Evolutionary conservation across 352 stramenopile genomes (phyloP), one percentile per base, ranked within the genome.

Genomic region (Elongisporangium anandrum): DNA sequence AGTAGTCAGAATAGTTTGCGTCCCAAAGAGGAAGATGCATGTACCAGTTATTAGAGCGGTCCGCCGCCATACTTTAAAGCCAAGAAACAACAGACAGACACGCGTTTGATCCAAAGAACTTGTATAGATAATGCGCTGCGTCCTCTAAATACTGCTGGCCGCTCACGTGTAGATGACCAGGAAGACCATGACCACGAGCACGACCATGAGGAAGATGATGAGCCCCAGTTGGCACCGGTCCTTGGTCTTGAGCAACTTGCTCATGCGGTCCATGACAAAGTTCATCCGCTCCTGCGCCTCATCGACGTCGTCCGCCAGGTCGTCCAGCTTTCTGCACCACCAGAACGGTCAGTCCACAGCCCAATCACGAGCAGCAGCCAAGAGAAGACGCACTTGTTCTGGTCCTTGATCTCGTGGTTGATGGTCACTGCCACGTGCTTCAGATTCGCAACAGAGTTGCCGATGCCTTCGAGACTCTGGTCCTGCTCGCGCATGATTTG

Each of bases 81-180:
- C 9, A 41, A 41, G 4, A 8, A 41, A 41, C 29, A 41, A 9
- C 29, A 41, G 29, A 41, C 4, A 8, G 29, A 41, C 4, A 8
- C 29, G 29, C 29, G 29, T 41, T 41, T 41, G 29, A 8, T 41
- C 29, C 29, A 41, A 50, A 24, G 17, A 24, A 50, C 52, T 50
- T n/a, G 34, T 21, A 61, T 59, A 26, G 52, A 50, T 60, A 64
- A 61, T 58, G 63, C 26, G 19, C n/a, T n/a, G 17, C 17, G 19
- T 59, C 20, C 19, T 61, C 45, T 20, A 48, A 41, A 41, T 41
- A 41, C 29, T 8, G 7, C 24, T 21, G 58, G 10, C 23, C 24
- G 15, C 49, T 69, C 81, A 93, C 68, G 83, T 91, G 68, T 93
- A 93, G 59, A 93, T 86, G 66, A 93, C 81, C 52, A 93, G 69